A percentile compares a stretch with the other conserved stretches of the same genome.
Evolutionary conservation across 768 basidiomycete genomes (phyloP).

Genomic region (Tubosaeta sp.): DNA sequence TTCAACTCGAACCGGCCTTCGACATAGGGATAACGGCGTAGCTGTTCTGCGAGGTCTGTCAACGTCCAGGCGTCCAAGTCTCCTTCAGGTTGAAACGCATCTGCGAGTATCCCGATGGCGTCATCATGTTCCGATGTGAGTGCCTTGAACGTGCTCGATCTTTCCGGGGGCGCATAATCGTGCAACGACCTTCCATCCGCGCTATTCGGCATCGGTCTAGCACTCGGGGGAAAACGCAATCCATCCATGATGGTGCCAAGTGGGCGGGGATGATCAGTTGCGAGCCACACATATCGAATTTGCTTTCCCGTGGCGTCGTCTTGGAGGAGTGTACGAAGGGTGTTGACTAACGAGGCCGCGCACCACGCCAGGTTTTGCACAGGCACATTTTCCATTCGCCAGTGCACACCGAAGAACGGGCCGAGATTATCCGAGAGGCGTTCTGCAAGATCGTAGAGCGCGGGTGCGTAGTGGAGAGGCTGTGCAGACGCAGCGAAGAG

Average conservation of each 20-base stretch:
- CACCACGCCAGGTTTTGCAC: constrained; percentile 42
- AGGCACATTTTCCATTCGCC: constrained; percentile 52
- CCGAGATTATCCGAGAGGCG: constrained; percentile 31
- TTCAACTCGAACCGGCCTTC: constrained; percentile 18
- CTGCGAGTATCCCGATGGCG: constrained; percentile 41
- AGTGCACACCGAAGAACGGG: constrained; percentile 51
- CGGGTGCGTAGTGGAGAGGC: constrained; percentile 40
- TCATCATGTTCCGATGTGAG: constrained; percentile 40
- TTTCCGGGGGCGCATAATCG: constrained; percentile 15
- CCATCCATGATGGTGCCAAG: constrained; percentile 2
- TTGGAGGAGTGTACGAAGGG: constrained; percentile 35
- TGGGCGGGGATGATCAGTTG: constrained; percentile 47
- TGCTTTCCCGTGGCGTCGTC: constrained; percentile 23
- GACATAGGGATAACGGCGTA: constrained; percentile 21
- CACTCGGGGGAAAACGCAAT: constrained; percentile 14
- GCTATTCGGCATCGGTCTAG: not conserved
- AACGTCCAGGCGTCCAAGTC: constrained; percentile 39
- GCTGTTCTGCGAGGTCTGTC: constrained; percentile 41
- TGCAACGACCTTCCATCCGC: not conserved
- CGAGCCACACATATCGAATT: constrained; percentile 48
- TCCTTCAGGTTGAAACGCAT: constrained; percentile 41
- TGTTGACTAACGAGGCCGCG: constrained; percentile 45
- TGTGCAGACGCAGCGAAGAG: constrained; percentile 30
- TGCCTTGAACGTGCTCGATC: constrained; percentile 45
- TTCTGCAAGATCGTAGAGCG: constrained; percentile 39